Base-by-base conservation (phyloP, 129 eudicot species). In the Logfia minima region DNA sequence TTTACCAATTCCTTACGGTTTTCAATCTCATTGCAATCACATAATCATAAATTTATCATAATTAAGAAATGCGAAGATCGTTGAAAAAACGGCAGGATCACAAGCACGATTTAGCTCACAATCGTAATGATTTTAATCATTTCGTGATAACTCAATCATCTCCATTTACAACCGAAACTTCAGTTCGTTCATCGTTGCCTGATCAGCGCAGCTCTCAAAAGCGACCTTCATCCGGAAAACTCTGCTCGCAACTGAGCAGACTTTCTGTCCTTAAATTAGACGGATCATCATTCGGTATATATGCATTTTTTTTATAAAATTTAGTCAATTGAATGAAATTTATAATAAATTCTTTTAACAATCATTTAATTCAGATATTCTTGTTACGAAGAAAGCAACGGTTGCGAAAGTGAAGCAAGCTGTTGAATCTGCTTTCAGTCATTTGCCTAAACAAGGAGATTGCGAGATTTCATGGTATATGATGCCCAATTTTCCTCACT, bases 321-420 rank as follows among this genome's bases (percentile, higher is more conserved):
- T 76, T 29, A 14, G 22, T 51, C 23, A 23, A 29, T 23, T 45
- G 37, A 70, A 45, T 45, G 24, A 26, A 26, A 6, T 70, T 5
- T 48, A 48, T 14, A 48, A 1, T 48, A 48, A 48, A 14, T 2
- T 5, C n/a, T 53, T 53, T 10, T 24, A 18, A 43, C 39, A 8
- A 17, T 70, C 51, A 1, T 32, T 19, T 28, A 55, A 67, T 78
- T 58, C 70, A 93, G 98, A 73, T 37, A 80, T 93, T 82, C 69
- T 82, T 68, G 92, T 90, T 75, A 56, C 51, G 8, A 93, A 84
- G 45, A 76, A 63, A 19, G 95, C 96, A 39, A 88, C 90, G 0
- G 89, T 93, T 32, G 84, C 84, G 65, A 89, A 93, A 74, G 77
- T 93, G 69, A 93, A 90, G 78, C 82, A 83, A 77, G 93, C 92